These are phyloP conservation scores for Hanseniaspora hatyaiensis DNA, from an alignment of 805 yeast genomes.

Conservation along the genomic window DNA sequence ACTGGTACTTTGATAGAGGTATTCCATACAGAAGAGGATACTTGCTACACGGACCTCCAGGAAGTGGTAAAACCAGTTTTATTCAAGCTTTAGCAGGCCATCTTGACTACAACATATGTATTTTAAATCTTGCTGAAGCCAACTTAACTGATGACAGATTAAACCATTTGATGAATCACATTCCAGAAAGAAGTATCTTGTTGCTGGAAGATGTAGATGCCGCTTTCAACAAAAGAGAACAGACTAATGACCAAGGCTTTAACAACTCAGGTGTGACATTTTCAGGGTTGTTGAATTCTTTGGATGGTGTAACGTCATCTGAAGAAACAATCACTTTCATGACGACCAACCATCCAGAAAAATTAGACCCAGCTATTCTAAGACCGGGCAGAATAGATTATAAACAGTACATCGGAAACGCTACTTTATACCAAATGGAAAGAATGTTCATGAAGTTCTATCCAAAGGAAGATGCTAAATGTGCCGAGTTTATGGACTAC, in stretches of 20 bases:
- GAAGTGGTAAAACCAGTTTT: constrained; percentile 90
- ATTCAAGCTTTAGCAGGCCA: constrained; percentile 96
- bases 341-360: constrained; percentile 97
- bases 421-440: constrained; percentile 67
- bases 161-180: constrained; percentile 90
- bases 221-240: constrained; percentile 76
- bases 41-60: constrained; percentile 91
- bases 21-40: constrained; percentile 95
- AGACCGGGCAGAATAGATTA: constrained; percentile 92
- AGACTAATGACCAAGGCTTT: constrained; percentile 64
- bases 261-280: constrained; percentile 77
- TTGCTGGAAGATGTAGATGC: constrained; percentile 91
- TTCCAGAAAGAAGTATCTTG: constrained; percentile 78
- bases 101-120: constrained; percentile 88
- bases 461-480: constrained; percentile 46
- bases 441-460: constrained; percentile 84
- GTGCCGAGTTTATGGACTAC: constrained; percentile 33
- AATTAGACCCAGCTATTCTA: constrained; percentile 79
- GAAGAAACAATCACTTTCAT: constrained; percentile 93
- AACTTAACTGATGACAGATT: constrained; percentile 89
- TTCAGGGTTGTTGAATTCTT: constrained; percentile 82
- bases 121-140: constrained; percentile 77
- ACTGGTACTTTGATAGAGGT: constrained; percentile 94
- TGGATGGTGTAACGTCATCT: constrained; percentile 95
- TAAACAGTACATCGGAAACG: constrained; percentile 73